A percentile compares a stretch with the other conserved stretches of the same genome.
Conservation (phyloP, 208 protist genomes). For the Trypanosoma platydactyli region DNA sequence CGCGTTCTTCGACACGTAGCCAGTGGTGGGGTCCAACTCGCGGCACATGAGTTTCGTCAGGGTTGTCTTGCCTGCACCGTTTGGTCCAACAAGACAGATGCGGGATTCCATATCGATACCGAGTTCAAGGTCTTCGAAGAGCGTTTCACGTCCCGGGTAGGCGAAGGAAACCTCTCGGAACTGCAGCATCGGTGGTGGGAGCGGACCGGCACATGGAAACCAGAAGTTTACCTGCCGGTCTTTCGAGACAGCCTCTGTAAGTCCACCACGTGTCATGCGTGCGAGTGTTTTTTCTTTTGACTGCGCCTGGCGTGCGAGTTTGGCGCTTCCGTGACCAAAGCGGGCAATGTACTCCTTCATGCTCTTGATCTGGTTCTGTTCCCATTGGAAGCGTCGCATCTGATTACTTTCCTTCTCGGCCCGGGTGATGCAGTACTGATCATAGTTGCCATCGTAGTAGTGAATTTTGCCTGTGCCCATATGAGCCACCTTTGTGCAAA, state of each 20-base stretch:
- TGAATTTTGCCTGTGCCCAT: conserved; percentile 86
- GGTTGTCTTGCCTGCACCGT: conserved; percentile 97
- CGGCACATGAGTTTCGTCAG: conserved; percentile 95
- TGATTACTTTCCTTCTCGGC: conserved; percentile 95
- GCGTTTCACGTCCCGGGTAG: conserved; percentile 84
- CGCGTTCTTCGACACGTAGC: conserved; percentile 91
- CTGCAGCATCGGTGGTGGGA: conserved; percentile 94
- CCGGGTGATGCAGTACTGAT: conserved; percentile 93
- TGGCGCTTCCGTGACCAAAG: conserved; percentile 95
- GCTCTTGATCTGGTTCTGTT: conserved; percentile 97
- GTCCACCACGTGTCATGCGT: conserved; percentile 93
- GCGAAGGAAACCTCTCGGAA: conserved; percentile 93
- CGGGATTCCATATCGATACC: conserved; percentile 95
- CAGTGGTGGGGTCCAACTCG: conserved; percentile 87
- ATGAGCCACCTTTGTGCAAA: conserved; percentile 97
- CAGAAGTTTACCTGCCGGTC: conserved; percentile 84
- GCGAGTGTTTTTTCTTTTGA: conserved; percentile 94
- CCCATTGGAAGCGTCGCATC: conserved; percentile 95
- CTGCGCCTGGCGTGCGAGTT: conserved; percentile 94
- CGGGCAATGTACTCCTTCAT: conserved; percentile 97
- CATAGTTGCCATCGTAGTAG: conserved; percentile 96
- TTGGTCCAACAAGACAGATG: conserved; percentile 96
- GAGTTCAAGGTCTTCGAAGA: conserved; percentile 93
- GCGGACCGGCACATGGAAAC: conserved; percentile 77
- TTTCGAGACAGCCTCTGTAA: conserved; percentile 90